phyloP scores from a whole-genome alignment of 345 rosid genomes.

The Pelargonium nanum region DNA sequence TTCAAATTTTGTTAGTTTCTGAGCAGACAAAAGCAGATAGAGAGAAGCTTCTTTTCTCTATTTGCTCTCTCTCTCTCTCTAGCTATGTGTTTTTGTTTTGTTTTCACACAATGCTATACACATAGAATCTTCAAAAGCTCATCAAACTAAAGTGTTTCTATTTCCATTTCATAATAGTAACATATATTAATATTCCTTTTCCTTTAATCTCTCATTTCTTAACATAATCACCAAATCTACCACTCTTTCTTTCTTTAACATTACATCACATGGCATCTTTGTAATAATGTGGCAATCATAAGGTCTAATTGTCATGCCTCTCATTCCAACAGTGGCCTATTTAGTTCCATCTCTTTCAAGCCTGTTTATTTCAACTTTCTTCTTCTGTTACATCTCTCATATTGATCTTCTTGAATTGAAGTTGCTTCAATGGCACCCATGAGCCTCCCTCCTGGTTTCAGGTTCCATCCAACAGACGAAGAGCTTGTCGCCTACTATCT shows the following conservation, averaged over 20 bases:
- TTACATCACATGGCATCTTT: conserved; percentile 22
- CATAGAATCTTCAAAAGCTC: conserved; percentile 45
- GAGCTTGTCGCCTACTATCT: conserved; percentile 92
- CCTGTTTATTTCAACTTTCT: conserved; percentile 7
- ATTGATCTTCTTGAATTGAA: conserved; percentile 8
- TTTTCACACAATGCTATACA: conserved; percentile 33
- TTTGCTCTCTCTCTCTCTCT: conserved; percentile 18
- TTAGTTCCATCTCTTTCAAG: conserved; percentile 24
- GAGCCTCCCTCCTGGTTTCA: conserved; percentile 88
- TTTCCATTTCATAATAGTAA: background rate
- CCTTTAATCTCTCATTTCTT: background rate
- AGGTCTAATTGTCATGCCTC: conserved; percentile 12
- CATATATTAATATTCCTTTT: background rate
- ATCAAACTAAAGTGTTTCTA: conserved; percentile 5
- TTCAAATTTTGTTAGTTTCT: conserved; percentile 29
- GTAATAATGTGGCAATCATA: conserved; percentile 7
- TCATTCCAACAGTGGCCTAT: conserved; percentile 29
- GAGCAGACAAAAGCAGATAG: conserved; percentile 35
- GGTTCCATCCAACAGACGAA: conserved; percentile 95
- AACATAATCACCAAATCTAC: conserved; percentile 9
- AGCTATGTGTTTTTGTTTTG: conserved; percentile 8
- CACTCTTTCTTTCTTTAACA: background rate
- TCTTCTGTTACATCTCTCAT: conserved; percentile 7
- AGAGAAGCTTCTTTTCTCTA: conserved; percentile 50
- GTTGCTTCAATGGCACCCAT: conserved; percentile 36